Evolutionary conservation across 495 filamentous ascomycete species (phyloP).

Genomic region (Amphirosellinia nigrospora): DNA sequence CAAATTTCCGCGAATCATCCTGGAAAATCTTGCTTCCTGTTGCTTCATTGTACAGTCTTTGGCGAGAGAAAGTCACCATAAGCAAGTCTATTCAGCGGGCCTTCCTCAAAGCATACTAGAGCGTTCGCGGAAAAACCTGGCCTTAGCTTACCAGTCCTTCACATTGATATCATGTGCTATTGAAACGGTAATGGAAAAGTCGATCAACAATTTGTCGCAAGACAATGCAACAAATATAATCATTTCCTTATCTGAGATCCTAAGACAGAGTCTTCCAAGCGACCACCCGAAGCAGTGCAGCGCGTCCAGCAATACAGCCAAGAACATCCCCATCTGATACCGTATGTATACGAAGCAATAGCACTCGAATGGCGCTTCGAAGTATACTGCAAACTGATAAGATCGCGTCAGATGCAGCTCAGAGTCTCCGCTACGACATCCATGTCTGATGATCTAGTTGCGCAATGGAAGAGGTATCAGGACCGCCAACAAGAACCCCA

Average conservation of each 20-base stretch:
- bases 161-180: conserved; percentile 47
- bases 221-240: conserved; percentile 52
- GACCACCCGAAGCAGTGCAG: conserved; percentile 41
- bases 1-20: conserved; percentile 47
- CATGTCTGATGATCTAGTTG: conserved; percentile 76
- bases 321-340: conserved; percentile 37
- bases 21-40: conserved; percentile 49
- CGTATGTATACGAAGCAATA: conserved; percentile 54
- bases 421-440: conserved; percentile 72
- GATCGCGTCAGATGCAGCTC: conserved; percentile 87
- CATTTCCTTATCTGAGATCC: conserved; percentile 44
- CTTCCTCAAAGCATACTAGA: conserved; percentile 23
- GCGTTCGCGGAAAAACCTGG: conserved; percentile 36
- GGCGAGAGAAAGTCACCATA: conserved; percentile 37
- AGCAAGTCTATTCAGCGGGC: conserved; percentile 22
- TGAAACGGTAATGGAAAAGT: conserved; percentile 52
- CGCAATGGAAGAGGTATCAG: conserved; percentile 57
- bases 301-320: conserved; percentile 42
- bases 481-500: conserved; percentile 50
- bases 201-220: conserved; percentile 50
- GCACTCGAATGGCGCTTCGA: conserved; percentile 72
- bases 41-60: conserved; percentile 42
- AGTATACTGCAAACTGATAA: conserved; percentile 71
- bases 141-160: conserved; percentile 48
- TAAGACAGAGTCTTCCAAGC: conserved; percentile 48